These are phyloP conservation scores for Salix udensis DNA, from an alignment of 345 rosid species.

Conservation along the genomic window DNA sequence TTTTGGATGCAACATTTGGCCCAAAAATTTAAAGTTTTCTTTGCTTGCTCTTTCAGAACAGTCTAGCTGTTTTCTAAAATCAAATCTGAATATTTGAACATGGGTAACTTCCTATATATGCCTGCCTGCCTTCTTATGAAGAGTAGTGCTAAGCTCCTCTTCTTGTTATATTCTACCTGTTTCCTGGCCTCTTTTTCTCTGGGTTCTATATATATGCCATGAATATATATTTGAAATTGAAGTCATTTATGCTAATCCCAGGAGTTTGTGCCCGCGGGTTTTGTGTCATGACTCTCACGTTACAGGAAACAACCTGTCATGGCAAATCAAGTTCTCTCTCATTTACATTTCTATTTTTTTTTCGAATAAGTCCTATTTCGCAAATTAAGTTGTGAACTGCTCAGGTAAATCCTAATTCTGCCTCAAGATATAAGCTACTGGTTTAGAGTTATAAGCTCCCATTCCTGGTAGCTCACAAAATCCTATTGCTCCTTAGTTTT, in stretches of 20 bases:
- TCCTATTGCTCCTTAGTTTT: background rate
- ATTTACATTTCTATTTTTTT: background rate
- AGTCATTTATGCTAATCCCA: background rate
- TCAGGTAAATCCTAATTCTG: too few species aligned
- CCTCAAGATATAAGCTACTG: too few species aligned
- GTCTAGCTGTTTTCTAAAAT: background rate
- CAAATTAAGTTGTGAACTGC: too few species aligned
- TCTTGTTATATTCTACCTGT: too few species aligned
- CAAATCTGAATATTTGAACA: background rate
- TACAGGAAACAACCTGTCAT: background rate
- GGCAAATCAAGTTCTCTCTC: background rate
- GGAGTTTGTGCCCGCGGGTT: background rate
- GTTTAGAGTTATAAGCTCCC: background rate
- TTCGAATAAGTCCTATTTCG: background rate
- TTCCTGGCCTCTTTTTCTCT: background rate
- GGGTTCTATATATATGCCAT: background rate
- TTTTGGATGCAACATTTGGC: background rate
- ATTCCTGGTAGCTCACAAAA: background rate
- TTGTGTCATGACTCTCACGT: background rate
- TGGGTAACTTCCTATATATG: background rate
- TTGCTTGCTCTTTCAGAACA: background rate
- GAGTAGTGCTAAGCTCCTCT: too few species aligned
- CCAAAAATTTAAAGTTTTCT: background rate
- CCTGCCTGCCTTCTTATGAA: too few species aligned
- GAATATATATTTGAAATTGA: background rate